Conservation (phyloP, 257 asterid species). For the Nicotiana attenuata region DNA sequence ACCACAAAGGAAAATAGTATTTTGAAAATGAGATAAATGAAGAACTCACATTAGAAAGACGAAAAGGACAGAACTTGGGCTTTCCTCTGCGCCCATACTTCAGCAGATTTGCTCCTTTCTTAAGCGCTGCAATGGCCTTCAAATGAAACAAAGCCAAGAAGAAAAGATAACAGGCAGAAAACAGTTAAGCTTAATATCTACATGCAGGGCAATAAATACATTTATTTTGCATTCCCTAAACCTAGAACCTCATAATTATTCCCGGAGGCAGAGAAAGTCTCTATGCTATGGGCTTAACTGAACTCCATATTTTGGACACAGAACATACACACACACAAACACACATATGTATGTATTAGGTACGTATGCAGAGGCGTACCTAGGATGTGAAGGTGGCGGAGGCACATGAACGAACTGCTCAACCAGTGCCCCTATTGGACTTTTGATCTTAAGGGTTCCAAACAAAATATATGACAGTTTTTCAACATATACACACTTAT, state of each 20-base stretch:
- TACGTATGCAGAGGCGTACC: too few species aligned
- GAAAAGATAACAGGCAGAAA: constrained; percentile 11
- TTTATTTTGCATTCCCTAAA: not conserved
- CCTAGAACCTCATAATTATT: constrained; percentile 5
- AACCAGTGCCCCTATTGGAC: too few species aligned
- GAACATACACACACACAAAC: too few species aligned
- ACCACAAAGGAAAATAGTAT: too few species aligned
- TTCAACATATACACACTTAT: too few species aligned
- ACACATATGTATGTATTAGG: too few species aligned
- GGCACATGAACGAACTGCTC: too few species aligned
- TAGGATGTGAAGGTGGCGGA: too few species aligned
- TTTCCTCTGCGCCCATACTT: constrained; percentile 94
- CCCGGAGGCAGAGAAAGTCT: not conserved
- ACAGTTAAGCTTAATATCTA: not conserved
- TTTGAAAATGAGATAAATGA: not conserved
- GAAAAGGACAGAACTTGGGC: constrained; percentile 95
- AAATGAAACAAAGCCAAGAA: constrained; percentile 16
- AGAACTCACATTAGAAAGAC: constrained; percentile 69
- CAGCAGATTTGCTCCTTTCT: constrained; percentile 85
- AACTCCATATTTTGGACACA: too few species aligned
- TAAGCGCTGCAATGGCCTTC: constrained; percentile 83
- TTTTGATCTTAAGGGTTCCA: too few species aligned
- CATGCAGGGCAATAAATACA: not conserved
- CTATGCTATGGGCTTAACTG: not conserved
- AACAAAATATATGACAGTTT: too few species aligned